Conservation (phyloP, 2,329 filamentous ascomycete species). For the Phialemonium atrogriseum region DNA sequence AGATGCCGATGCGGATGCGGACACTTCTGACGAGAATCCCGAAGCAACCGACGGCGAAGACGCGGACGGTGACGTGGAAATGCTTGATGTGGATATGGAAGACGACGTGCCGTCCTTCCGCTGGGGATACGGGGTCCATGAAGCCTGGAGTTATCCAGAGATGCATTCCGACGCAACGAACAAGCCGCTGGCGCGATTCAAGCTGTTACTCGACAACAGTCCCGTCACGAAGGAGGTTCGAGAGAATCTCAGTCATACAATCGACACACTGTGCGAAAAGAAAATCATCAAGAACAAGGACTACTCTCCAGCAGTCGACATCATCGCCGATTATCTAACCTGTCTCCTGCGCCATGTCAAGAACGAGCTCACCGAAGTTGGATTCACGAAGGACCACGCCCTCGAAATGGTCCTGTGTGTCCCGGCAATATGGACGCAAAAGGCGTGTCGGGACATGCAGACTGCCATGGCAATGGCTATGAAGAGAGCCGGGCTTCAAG, state of each 20-base stretch:
- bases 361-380: constrained; percentile 5
- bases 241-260: constrained; percentile 1
- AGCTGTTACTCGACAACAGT: constrained; percentile 8
- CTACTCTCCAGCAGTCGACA: too few species aligned
- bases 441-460: constrained; percentile 14
- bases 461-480: constrained; percentile 10
- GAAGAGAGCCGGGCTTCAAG: constrained; percentile 7
- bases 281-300: constrained; percentile 3
- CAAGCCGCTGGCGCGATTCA: constrained; percentile 8
- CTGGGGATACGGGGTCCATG: constrained; percentile 9
- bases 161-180: constrained; percentile 5
- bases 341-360: constrained; percentile 20
- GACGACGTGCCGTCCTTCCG: constrained; percentile 5
- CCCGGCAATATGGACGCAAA: constrained; percentile 14
- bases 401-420: constrained; percentile 12
- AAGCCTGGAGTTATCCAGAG: constrained; percentile 6
- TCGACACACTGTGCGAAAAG: constrained; percentile 2
- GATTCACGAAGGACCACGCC: constrained; percentile 6
- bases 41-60: too few species aligned
- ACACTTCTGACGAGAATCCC: too few species aligned
- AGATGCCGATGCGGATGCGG: too few species aligned
- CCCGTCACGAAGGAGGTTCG: constrained; percentile 5
- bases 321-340: constrained; percentile 6
- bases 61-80: too few species aligned
- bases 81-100: too few species aligned